Conservation (phyloP, 441 rosid species). For the Manihot esculenta region DNA sequence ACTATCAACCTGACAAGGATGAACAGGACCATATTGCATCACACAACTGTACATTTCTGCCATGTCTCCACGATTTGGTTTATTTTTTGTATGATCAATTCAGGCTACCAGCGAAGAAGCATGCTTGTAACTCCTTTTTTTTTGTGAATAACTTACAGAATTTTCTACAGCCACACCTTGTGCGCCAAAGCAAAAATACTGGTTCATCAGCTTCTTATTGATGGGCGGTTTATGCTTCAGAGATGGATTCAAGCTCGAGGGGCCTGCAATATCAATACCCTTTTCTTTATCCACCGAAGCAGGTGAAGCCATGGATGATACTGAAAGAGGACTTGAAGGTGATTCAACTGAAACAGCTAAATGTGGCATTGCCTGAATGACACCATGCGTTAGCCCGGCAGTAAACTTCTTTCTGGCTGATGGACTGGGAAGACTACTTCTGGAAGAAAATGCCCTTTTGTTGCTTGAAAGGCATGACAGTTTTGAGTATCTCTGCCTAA, state of each 20-base stretch:
- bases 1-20: too few species aligned
- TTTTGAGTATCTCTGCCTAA: conserved; percentile 60
- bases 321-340: conserved; percentile 37
- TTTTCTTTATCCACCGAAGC: conserved; percentile 36
- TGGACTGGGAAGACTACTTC: conserved; percentile 73
- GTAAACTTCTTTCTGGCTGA: conserved; percentile 61
- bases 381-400: conserved; percentile 68
- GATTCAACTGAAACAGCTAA: conserved; percentile 36
- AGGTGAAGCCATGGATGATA: conserved; percentile 43
- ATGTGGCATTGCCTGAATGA: conserved; percentile 53
- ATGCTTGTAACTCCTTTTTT: conserved; percentile 39
- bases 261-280: conserved; percentile 15
- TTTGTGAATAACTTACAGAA: conserved; percentile 24
- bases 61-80: too few species aligned
- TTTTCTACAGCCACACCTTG: conserved; percentile 53
- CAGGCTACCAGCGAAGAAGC: conserved; percentile 49
- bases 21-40: too few species aligned
- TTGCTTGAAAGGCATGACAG: conserved; percentile 39
- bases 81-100: neutral
- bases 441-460: conserved; percentile 41
- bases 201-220: conserved; percentile 56
- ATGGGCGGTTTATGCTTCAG: too few species aligned
- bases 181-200: conserved; percentile 66
- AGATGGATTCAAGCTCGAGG: too few species aligned
- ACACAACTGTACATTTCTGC: too few species aligned